These are phyloP conservation scores for Herpetomonas muscarum DNA, from an alignment of 208 protist species.

Conservation along the genomic window DNA sequence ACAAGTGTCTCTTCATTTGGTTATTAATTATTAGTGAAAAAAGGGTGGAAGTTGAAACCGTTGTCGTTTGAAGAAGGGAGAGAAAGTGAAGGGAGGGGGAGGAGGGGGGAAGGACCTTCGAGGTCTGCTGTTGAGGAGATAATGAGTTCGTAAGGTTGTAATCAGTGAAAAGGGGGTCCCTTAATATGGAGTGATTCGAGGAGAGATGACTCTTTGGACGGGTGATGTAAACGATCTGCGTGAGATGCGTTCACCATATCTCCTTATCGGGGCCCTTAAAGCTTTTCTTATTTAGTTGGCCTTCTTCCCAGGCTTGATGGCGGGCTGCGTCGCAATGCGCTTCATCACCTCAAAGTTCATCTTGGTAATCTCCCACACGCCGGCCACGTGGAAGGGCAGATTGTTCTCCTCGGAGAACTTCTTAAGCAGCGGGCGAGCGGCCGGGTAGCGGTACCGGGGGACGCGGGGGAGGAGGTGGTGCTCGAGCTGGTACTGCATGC, in stretches of 20 bases:
- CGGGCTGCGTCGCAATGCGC: conserved; percentile 17
- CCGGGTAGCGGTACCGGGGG: conserved; percentile 69
- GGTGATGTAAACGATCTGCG: too few species aligned
- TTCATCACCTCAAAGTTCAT: conserved; percentile 72
- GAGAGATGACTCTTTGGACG: too few species aligned
- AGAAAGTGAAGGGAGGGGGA: background rate
- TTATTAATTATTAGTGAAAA: conserved; percentile 1
- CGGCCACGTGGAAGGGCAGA: conserved; percentile 65
- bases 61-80: background rate
- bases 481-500: conserved; percentile 86
- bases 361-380: conserved; percentile 51
- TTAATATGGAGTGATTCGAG: too few species aligned
- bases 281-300: background rate
- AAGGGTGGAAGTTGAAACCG: background rate
- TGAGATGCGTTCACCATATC: too few species aligned
- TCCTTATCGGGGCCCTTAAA: too few species aligned
- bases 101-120: background rate
- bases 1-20: conserved; percentile 4
- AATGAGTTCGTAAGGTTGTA: background rate
- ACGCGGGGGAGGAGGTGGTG: conserved; percentile 76
- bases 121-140: background rate
- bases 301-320: conserved; percentile 10
- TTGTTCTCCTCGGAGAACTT: conserved; percentile 77
- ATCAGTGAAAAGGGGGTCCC: background rate
- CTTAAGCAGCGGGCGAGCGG: conserved; percentile 43